Percentiles rank a stretch among this genome's conserved stretches.
Conservation (phyloP, 139 green algal species). For the Dunaliella primolecta region DNA sequence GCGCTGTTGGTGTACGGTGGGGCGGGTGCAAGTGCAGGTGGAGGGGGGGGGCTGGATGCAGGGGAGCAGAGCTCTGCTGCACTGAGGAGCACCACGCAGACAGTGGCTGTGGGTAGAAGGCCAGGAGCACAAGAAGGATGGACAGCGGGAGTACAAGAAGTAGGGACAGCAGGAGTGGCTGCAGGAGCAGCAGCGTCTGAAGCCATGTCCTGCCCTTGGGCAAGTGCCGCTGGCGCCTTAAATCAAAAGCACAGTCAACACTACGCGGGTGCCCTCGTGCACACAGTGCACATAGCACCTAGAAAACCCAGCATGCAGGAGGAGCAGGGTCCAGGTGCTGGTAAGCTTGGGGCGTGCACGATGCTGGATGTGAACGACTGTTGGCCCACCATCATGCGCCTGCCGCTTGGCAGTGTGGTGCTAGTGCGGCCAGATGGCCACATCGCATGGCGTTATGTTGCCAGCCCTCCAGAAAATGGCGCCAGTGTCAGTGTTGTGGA, state of each 20-base stretch:
- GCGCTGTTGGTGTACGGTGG: not conserved
- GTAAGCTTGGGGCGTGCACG: not conserved
- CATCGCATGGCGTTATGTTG: constrained; percentile 56
- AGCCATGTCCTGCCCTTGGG: not conserved
- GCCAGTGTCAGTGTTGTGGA: not conserved
- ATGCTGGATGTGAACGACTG: not conserved
- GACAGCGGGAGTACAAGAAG: not conserved
- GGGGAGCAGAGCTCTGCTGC: too few species aligned
- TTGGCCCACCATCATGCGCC: constrained; percentile 28
- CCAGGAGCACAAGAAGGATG: not conserved
- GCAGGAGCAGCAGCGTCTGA: not conserved
- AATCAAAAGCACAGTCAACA: not conserved
- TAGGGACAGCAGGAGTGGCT: not conserved
- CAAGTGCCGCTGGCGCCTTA: not conserved
- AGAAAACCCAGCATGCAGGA: not conserved
- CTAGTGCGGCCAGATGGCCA: constrained; percentile 82
- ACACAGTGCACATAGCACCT: not conserved
- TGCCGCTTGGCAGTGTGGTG: constrained; percentile 36
- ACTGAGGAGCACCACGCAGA: too few species aligned
- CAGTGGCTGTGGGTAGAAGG: not conserved
- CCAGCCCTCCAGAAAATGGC: not conserved
- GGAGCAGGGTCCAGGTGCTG: not conserved
- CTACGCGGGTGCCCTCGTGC: too few species aligned
- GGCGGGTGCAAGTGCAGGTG: too few species aligned
- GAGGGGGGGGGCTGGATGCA: too few species aligned